Conservation (phyloP, 148 eudicot genomes). For the Silene latifolia region DNA sequence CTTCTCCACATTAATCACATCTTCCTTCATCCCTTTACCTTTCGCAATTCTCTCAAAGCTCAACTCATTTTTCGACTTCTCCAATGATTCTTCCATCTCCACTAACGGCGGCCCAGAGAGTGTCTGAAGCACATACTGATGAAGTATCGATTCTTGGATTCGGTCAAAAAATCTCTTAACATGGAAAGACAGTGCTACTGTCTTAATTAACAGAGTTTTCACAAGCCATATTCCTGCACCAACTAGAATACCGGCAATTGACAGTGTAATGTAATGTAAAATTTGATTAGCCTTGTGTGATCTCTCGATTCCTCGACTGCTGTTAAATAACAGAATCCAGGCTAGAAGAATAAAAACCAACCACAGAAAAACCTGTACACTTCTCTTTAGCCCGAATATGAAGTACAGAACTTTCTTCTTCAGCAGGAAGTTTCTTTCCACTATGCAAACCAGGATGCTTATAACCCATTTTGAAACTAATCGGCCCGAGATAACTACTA, state of each 20-base stretch:
- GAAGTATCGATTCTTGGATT: constrained; percentile 69
- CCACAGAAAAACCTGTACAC: constrained; percentile 66
- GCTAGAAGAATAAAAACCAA: constrained; percentile 59
- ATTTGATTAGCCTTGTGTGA: constrained; percentile 34
- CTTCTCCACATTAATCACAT: constrained; percentile 62
- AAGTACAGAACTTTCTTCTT: constrained; percentile 73
- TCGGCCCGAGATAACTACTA: constrained; percentile 61
- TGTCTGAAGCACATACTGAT: constrained; percentile 70
- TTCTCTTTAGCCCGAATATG: constrained; percentile 53
- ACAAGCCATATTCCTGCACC: constrained; percentile 72
- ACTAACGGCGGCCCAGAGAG: constrained; percentile 56
- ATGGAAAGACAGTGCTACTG: constrained; percentile 66
- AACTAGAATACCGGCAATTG: constrained; percentile 48
- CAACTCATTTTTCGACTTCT: constrained; percentile 25
- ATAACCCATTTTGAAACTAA: constrained; percentile 50
- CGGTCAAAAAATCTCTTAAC: constrained; percentile 74
- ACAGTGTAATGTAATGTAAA: constrained; percentile 53
- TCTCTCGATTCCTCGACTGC: constrained; percentile 38
- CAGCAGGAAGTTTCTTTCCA: constrained; percentile 59
- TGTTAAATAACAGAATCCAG: constrained; percentile 60
- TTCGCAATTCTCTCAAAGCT: constrained; percentile 40
- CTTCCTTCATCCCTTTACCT: constrained; percentile 42
- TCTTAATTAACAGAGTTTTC: constrained; percentile 60
- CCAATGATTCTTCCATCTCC: constrained; percentile 28
- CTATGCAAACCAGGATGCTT: constrained; percentile 40